Base-by-base conservation (phyloP, 192 early-diverging fungal genomes). In the Entomortierella parvispora region DNA sequence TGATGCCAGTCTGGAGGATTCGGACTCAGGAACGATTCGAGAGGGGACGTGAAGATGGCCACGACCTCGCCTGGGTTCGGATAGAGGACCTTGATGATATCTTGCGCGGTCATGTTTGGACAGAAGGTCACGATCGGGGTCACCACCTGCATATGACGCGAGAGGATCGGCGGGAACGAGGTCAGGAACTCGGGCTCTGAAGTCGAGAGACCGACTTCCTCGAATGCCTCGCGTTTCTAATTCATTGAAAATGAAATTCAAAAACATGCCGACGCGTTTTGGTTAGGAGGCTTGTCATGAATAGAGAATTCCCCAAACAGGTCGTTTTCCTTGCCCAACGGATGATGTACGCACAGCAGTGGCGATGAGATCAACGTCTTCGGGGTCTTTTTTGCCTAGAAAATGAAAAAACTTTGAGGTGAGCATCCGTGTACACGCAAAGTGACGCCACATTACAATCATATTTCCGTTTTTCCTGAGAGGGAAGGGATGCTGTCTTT, bases 61-160 rank as follows among this genome's bases (percentile, higher is more conserved):
- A 45, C 55, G 18, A 77, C 74, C 55, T 77, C 74, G 20, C 55
- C 65, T 33, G 74, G 74, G 25, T 77, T 77, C 12, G 74, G 65
- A 32, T 18, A 48, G 25, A 77, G 61, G 5, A 29, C 15, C 11
- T 33, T 22, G 45, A 49, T 31, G 11, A 77, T 31, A 15, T 77
- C 55, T 7, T 60, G n/a, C 2, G 65, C 50, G 42, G 65, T 68
- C 46, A 77, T 17, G 25, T 31, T 28, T 18, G 74, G 60, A 37
- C 74, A 77, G 23, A 25, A 77, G 37, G 46, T 65, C 8, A 77
- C 49, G 10, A 68, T 31, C 1, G 74, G 74, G 25, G 74, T 77
- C 20, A 77, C 74, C 3, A 77, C 53, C 22, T 68, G 66, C 45
- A 68, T 44, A n/a, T 68, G 65, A 14, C 60, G 60, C 2, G 74